These are phyloP conservation scores for Nakazawaea ambrosiae DNA, from an alignment of 805 yeast species.

Conservation along the genomic window DNA sequence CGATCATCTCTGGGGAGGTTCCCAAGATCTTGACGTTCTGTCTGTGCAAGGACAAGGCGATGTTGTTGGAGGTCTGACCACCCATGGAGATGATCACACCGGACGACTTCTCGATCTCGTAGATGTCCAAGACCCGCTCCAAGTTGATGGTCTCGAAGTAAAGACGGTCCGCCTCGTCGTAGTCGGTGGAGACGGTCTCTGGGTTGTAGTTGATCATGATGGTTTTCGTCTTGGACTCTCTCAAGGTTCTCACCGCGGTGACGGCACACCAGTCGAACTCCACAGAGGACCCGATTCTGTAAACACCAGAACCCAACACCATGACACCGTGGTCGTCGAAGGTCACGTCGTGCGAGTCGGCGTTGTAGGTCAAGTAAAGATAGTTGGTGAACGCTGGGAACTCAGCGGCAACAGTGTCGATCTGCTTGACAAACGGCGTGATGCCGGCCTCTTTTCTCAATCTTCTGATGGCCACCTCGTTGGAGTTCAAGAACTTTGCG, in stretches of 20 bases:
- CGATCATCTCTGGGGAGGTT: constrained; percentile 97
- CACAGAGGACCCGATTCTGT: constrained; percentile 97
- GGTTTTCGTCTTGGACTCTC: constrained; percentile 81
- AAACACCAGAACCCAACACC: constrained; percentile 97
- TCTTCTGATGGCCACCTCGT: constrained; percentile 89
- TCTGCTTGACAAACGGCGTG: constrained; percentile 90
- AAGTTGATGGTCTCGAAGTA: constrained; percentile 93
- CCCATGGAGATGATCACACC: constrained; percentile 98
- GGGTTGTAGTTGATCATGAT: constrained; percentile 98
- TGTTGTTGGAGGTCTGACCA: constrained; percentile 97
- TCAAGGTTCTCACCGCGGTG: constrained; percentile 87
- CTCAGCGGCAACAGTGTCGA: constrained; percentile 98
- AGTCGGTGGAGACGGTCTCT: constrained; percentile 97
- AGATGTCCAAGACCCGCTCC: constrained; percentile 91
- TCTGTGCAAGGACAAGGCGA: constrained; percentile 87
- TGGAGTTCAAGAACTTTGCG: constrained; percentile 80
- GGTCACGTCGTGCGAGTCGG: constrained; percentile 77
- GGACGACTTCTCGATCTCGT: constrained; percentile 79
- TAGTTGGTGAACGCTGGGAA: constrained; percentile 96
- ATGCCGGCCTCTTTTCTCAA: constrained; percentile 82
- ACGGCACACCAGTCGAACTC: constrained; percentile 99
- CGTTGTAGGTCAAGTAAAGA: constrained; percentile 91
- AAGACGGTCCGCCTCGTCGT: constrained; percentile 95
- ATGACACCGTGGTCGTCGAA: constrained; percentile 91
- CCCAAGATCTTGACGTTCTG: constrained; percentile 94